A percentile compares a stretch with the other conserved stretches of the same genome.
These are phyloP conservation scores for Periconia macrospinosa DNA, from an alignment of 2,329 filamentous ascomycete genomes.

Conservation along the genomic window DNA sequence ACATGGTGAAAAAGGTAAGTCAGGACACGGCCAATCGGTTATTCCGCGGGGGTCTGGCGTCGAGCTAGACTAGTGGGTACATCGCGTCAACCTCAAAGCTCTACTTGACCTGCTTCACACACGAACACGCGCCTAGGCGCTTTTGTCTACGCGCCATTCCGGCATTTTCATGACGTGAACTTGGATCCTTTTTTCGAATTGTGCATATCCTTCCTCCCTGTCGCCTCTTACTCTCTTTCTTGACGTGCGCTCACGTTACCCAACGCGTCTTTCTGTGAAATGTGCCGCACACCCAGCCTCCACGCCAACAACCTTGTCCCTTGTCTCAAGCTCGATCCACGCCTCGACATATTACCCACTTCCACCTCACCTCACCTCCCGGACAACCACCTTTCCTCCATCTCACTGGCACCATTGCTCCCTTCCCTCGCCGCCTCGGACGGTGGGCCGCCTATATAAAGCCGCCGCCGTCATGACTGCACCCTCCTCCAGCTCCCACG, in stretches of 20 bases:
- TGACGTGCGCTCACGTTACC: too few relatives aligned
- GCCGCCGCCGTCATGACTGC: slow-evolving; percentile 32
- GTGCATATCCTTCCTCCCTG: not conserved
- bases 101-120: too few relatives aligned
- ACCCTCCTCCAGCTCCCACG: slow-evolving; percentile 22
- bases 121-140: too few relatives aligned
- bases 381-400: slow-evolving; percentile 19
- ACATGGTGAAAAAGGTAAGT: too few relatives aligned
- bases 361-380: not conserved
- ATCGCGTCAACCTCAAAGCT: too few relatives aligned
- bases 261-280: not conserved
- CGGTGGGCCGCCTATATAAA: slow-evolving; percentile 7
- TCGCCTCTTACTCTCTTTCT: not conserved
- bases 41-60: too few relatives aligned
- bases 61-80: too few relatives aligned
- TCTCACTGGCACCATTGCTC: not conserved
- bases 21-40: too few relatives aligned
- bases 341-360: not conserved
- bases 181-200: not conserved
- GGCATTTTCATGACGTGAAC: not conserved
- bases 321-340: not conserved
- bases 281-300: not conserved
- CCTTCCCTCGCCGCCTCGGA: slow-evolving; percentile 17
- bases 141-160: not conserved
- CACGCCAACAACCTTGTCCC: not conserved